Evolutionary conservation across 2,329 filamentous ascomycete genomes (phyloP).

Genomic region (Pestalotiopsis sp.): DNA sequence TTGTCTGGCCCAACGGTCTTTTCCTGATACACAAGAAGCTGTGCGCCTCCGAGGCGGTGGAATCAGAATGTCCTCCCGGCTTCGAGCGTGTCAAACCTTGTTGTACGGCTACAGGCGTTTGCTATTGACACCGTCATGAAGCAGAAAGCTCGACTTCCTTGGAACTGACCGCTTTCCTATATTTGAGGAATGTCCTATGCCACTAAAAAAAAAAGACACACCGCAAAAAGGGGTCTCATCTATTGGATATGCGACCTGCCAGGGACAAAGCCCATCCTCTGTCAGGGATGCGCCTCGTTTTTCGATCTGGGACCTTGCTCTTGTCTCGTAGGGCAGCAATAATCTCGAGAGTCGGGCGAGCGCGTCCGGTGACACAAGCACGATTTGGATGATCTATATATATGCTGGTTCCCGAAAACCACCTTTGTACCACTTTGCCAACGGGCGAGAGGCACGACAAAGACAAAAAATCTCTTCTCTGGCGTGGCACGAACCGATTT

Average conservation of each 20-base stretch:
- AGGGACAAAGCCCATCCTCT: neutral
- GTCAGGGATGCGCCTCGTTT: no score
- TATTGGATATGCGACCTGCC: neutral
- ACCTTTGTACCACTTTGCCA: neutral
- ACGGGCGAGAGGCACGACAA: neutral
- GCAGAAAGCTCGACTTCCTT: no score
- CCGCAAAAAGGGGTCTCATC: neutral
- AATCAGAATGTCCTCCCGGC: neutral
- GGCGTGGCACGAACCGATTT: no score
- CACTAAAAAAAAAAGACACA: neutral
- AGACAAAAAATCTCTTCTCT: no score
- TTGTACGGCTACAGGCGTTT: no score
- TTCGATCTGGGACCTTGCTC: neutral
- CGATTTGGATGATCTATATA: neutral
- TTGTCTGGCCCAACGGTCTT: neutral
- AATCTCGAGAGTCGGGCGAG: neutral
- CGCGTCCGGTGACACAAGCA: neutral
- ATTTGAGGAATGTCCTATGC: no score
- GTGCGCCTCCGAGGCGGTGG: neutral
- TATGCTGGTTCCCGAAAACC: neutral
- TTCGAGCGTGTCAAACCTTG: no score
- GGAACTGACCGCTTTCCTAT: no score
- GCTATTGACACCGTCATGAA: no score
- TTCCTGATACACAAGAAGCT: neutral
- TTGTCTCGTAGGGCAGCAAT: neutral